Evolutionary conservation across 129 eudicot genomes (phyloP).

Genomic region (Ambrosia trifida): DNA sequence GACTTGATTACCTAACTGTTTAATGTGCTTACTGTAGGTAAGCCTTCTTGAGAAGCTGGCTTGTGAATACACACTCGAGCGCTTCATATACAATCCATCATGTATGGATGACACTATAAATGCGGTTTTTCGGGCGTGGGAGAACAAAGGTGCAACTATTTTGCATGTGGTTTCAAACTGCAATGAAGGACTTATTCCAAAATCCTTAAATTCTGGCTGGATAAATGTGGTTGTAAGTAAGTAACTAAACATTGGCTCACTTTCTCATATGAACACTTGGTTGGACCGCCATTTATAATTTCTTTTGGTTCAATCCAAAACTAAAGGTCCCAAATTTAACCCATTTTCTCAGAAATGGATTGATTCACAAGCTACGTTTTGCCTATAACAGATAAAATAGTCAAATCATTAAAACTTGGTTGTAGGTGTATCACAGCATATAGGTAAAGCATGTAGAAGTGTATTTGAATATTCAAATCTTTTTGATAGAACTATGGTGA

Average conservation of each 20-base stretch:
- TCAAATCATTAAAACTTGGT: no score
- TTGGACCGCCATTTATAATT: neutral
- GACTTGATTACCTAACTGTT: conserved; percentile 17
- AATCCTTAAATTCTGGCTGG: conserved; percentile 40
- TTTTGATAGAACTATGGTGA: no score
- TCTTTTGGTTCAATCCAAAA: neutral
- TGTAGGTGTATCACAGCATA: no score
- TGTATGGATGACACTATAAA: conserved; percentile 41
- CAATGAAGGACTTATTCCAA: conserved; percentile 35
- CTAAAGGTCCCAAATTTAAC: neutral
- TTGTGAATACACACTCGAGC: conserved; percentile 36
- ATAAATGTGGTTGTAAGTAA: conserved; percentile 54
- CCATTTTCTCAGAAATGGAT: neutral
- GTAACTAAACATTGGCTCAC: conserved; percentile 25
- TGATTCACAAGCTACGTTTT: no score
- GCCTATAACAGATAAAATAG: no score
- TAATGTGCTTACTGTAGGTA: conserved; percentile 43
- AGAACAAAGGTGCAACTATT: conserved; percentile 44
- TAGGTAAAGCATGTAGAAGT: no score
- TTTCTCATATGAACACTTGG: neutral
- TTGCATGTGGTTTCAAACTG: conserved; percentile 52
- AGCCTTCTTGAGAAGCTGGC: conserved; percentile 56
- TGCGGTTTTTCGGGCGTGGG: conserved; percentile 54
- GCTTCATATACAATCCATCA: conserved; percentile 43
- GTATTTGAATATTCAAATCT: no score